Base-by-base conservation (phyloP, 148 eudicot genomes). In the Dysphania ambrosioides region DNA sequence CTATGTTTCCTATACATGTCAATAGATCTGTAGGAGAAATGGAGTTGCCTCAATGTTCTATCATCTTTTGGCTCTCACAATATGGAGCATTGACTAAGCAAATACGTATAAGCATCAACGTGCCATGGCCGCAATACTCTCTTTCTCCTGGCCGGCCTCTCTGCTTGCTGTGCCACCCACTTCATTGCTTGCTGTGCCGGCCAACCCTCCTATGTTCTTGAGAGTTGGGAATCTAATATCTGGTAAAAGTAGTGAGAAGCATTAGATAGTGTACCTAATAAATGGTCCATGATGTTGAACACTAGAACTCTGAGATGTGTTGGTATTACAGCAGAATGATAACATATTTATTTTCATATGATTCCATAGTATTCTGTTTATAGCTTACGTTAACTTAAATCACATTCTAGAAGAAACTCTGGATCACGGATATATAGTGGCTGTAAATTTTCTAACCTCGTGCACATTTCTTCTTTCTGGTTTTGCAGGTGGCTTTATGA, bases 401-500 rank as follows among this genome's bases (percentile, higher is more conserved):
- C 51, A 44, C 18, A 47, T 47, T 2, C 21, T 47, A 13, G 53
- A 47, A 16, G 5, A 47, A 47, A 12, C 0, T 47, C 5, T 16
- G 18, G 53, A 47, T 47, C 16, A 4, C 16, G 18, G 18, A 47
- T 13, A 47, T 13, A 12, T 42, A 42, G 1, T 47, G 53, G 21
- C 15, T 47, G 53, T 47, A 47, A 47, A 47, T 47, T 47, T 47
- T 47, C 53, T 47, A 16, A 47, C 53, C 53, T 47, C 53, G 16
- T 47, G 53, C 53, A 18, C 56, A 60, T 44, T 49, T 70, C 51
- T 49, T 32, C 16, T 34, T 31, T 63, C 79, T 30, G 56, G 67
- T 76, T 58, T 13, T 68, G 51, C 31, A 68, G 10, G 12, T 77
- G 35, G 53, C 36, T 36, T 70, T 77, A 30, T 64, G 51, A 34